These are phyloP conservation scores for Nicotiana noctiflora DNA, from an alignment of 257 asterid genomes.

Conservation along the genomic window DNA sequence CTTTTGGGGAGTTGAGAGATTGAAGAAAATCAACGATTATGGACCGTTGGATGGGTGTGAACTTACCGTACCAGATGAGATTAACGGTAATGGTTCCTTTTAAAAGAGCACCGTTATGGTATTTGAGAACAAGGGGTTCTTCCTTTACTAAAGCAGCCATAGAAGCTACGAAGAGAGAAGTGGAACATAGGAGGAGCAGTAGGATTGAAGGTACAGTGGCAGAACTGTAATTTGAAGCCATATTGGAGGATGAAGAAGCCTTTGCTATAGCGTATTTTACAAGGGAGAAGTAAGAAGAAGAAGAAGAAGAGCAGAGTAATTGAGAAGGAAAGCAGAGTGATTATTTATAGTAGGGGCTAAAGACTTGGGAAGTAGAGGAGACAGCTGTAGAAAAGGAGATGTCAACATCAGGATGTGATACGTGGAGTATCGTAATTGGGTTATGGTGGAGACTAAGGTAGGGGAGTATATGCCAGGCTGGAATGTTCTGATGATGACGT, in stretches of 20 bases:
- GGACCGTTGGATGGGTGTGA: slow-evolving; percentile 50
- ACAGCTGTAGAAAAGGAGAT: slow-evolving; percentile 27
- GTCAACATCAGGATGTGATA: slow-evolving; percentile 25
- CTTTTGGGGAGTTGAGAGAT: slow-evolving; percentile 25
- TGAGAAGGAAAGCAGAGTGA: neutral
- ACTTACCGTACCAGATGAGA: slow-evolving; percentile 60
- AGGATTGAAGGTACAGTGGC: slow-evolving; percentile 10
- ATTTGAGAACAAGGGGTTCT: slow-evolving; percentile 45
- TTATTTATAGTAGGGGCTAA: neutral
- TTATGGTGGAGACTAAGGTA: neutral
- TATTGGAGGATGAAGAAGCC: neutral
- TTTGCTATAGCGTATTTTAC: neutral
- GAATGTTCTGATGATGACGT: slow-evolving; percentile 24
- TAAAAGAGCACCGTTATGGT: slow-evolving; percentile 50
- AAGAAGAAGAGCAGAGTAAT: neutral
- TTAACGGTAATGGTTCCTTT: slow-evolving; percentile 52
- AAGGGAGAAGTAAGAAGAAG: neutral
- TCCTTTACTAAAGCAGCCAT: slow-evolving; percentile 44
- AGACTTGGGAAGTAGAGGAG: slow-evolving; percentile 8
- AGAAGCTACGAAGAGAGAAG: slow-evolving; percentile 17
- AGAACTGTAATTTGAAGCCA: slow-evolving; percentile 26
- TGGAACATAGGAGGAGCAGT: slow-evolving; percentile 12
- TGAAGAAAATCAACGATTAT: slow-evolving; percentile 54
- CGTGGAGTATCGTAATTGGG: slow-evolving; percentile 20
- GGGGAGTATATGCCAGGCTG: slow-evolving; percentile 38